These are phyloP conservation scores for Orychophragmus violaceus DNA, from an alignment of 345 rosid species.

Conservation along the genomic window DNA sequence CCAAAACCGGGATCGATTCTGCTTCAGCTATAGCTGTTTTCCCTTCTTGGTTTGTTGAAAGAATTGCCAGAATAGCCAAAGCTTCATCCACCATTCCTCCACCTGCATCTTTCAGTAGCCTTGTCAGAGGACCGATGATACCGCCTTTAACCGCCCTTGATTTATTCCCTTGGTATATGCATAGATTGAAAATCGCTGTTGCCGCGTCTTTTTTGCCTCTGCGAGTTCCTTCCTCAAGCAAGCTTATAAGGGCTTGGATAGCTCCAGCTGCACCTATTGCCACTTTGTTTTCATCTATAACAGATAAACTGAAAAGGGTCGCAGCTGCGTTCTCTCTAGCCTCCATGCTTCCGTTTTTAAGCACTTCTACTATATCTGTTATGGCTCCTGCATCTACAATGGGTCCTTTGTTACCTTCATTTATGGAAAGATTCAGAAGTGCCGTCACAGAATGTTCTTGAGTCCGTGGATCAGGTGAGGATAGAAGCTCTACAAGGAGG, in stretches of 20 bases:
- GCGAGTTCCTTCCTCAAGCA: conserved; percentile 82
- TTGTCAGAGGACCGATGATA: conserved; percentile 64
- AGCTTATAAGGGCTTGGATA: conserved; percentile 72
- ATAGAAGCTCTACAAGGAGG: conserved; percentile 73
- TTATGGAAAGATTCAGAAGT: conserved; percentile 92
- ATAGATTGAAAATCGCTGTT: conserved; percentile 83
- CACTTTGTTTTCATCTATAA: conserved; percentile 88
- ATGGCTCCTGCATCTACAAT: conserved; percentile 96
- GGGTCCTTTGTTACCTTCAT: conserved; percentile 80
- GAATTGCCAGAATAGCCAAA: too few relatives aligned
- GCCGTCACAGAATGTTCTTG: conserved; percentile 99
- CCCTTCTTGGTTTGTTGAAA: too few relatives aligned
- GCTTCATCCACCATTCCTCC: too few relatives aligned
- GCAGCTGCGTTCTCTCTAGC: conserved; percentile 99
- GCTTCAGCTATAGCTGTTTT: too few relatives aligned
- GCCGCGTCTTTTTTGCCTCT: conserved; percentile 97
- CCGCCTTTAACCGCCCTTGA: conserved; percentile 91
- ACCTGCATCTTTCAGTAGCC: conserved; percentile 60
- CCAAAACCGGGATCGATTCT: too few relatives aligned
- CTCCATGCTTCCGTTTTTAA: conserved; percentile 89
- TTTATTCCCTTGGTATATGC: too few relatives aligned
- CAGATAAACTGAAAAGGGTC: conserved; percentile 93
- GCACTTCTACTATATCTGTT: conserved; percentile 83
- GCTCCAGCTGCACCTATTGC: conserved; percentile 96
- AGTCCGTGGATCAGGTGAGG: conserved; percentile 72